Evolutionary conservation across 129 eudicot species (phyloP).

Genomic region (Lactuca saligna): DNA sequence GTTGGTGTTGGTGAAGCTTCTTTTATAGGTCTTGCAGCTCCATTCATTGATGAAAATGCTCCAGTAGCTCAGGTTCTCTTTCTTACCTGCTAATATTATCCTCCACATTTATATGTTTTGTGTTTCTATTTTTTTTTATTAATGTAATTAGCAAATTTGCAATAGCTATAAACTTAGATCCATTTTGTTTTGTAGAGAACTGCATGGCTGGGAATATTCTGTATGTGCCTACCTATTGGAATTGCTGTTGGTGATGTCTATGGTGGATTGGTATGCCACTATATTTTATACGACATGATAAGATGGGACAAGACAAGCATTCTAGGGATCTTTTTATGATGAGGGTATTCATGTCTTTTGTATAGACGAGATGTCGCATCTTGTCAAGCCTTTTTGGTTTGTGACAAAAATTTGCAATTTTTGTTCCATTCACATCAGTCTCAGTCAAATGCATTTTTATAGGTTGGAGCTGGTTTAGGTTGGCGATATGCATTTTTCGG

Average conservation of each 20-base stretch:
- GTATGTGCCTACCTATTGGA: slow-evolving; percentile 97
- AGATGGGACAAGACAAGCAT: too few relatives aligned
- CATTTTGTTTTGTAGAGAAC: slow-evolving; percentile 53
- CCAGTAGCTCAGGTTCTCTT: slow-evolving; percentile 71
- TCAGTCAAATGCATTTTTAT: neutral
- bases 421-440: neutral
- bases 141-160: neutral
- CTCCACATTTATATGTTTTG: neutral
- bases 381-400: neutral
- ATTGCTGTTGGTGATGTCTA: slow-evolving; percentile 87
- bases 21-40: slow-evolving; percentile 96
- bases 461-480: slow-evolving; percentile 59
- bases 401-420: neutral
- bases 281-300: neutral
- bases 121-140: neutral
- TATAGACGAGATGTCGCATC: neutral
- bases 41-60: slow-evolving; percentile 95
- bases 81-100: neutral
- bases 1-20: slow-evolving; percentile 99
- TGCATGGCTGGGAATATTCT: slow-evolving; percentile 92
- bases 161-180: slow-evolving; percentile 6
- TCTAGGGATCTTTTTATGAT: too few relatives aligned
- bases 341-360: neutral
- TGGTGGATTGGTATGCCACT: slow-evolving; percentile 72
- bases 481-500: slow-evolving; percentile 92